Base-by-base conservation (phyloP, 1,284 basidiomycete genomes). In the Pseudozyma tsukubaensis region DNA sequence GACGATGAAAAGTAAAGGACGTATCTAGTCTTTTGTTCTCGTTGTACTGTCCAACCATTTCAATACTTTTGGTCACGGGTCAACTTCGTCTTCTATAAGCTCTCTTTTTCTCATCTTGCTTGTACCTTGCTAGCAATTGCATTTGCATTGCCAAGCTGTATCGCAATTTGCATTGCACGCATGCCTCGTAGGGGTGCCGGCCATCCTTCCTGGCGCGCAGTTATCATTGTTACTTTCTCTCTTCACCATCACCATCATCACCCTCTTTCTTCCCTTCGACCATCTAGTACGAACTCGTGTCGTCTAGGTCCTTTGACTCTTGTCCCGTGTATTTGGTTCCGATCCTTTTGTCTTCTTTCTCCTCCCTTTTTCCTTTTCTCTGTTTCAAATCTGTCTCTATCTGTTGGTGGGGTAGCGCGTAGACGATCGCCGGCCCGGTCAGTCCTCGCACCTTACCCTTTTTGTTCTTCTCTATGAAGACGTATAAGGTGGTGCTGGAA, bases 401-500 rank as follows among this genome's bases (percentile, higher is more conserved):
- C 67, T 70, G 67, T 55, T 63, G 24, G 56, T 59, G 44, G 36
- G 48, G 55, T 35, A 44, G 57, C 52, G 67, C 53, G 67, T 70
- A 49, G 67, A 70, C 57, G 60, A 64, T 70, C 67, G 67, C 60
- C 57, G 67, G 67, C 39, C 39, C 67, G 67, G 60, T 70, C 67
- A 52, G 56, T 63, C 53, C 52, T 59, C 61, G 60, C 55, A 50
- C 58, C 53, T 64, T 51, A 44, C 52, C 54, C 44, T 61, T 45
- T 49, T 57, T 21, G 14, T 40, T 37, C 24, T 29, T 29, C 24
- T 29, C 24, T 29, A 3, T 29, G 24, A 11, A 44, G 36, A 45
- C 45, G 45, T 32, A 16, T 48, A 53, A 57, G 57, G 61, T 57
- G 57, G 61, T 57, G 57, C 49, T 60, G 50, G 53, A 60, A 61